Evolutionary conservation across 1,284 basidiomycete species (phyloP), one percentile per base, ranked within the genome.

Genomic region (Cryptococcus sp.): DNA sequence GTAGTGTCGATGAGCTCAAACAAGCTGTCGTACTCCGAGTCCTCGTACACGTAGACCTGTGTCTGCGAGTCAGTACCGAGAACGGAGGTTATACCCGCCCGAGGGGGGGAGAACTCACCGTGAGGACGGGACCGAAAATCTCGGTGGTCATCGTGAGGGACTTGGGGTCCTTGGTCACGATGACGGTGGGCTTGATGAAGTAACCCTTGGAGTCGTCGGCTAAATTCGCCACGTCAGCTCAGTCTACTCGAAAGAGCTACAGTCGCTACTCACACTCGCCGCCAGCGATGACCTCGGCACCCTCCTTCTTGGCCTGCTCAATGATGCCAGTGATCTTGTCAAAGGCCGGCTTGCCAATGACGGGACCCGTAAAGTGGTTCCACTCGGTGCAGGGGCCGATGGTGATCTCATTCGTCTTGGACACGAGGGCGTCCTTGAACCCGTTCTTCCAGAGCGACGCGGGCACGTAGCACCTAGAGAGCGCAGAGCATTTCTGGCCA

Each of bases 401-500:
- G 69, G 85, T 90, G 76, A 98, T 92, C 78, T 87, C 87, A 23
- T 85, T 82, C 52, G 87, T 82, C 75, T 95, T 87, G 38, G 79
- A 72, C 59, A 91, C 78, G 47, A 97, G 79, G 72, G 84, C 82
- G 48, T 90, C 85, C 77, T 89, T 89, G 83, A 98, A 97, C 46
- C 90, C 91, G 47, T 80, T 81, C 55, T 86, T 82, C 96, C 95
- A 98, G 50, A 91, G 74, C 3, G 89, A 90, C 45, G 83, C 80
- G 43, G 96, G 86, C 15, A 98, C 90, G 78, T 98, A 99, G 42
- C 91, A 75, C 50, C 95, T 83, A 5, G 92, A 94, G 33, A 96
- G 83, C 0, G 96, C 95, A 36, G 91, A 95, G 78, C 95, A 99
- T 79, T 99, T 98, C 76, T 98, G 96, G 47, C 91, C 94, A 80